Conservation (phyloP, 805 yeast species). For the Ogataea paradorogensis region DNA sequence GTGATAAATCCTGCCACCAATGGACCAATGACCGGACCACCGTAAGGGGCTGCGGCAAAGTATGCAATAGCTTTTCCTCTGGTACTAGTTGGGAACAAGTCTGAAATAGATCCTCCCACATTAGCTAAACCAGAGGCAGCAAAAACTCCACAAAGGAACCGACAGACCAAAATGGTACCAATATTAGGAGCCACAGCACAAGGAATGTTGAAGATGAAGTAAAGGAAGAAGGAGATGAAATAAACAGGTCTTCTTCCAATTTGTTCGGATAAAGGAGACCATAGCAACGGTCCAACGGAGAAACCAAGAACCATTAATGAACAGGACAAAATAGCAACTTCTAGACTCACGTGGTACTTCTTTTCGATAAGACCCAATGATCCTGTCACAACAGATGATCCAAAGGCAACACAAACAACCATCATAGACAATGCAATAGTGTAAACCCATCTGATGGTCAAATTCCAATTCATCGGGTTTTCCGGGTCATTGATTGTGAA, state of each 20-base stretch:
- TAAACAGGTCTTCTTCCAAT: slow-evolving; percentile 86
- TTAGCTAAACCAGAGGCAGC: slow-evolving; percentile 78
- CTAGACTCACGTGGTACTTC: slow-evolving; percentile 65
- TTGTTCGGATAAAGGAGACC: slow-evolving; percentile 88
- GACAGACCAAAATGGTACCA: slow-evolving; percentile 74
- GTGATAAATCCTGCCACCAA: slow-evolving; percentile 83
- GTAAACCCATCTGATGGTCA: slow-evolving; percentile 54
- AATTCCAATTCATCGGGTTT: slow-evolving; percentile 86
- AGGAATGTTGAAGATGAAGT: slow-evolving; percentile 79
- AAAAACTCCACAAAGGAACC: slow-evolving; percentile 86
- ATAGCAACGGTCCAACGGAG: slow-evolving; percentile 78
- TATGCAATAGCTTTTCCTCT: slow-evolving; percentile 89
- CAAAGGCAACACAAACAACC: slow-evolving; percentile 89
- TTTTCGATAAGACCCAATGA: slow-evolving; percentile 69
- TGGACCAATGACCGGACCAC: slow-evolving; percentile 91
- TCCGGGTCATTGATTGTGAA: slow-evolving; percentile 77
- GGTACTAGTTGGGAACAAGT: slow-evolving; percentile 75
- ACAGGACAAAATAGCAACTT: slow-evolving; percentile 76
- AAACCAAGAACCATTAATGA: slow-evolving; percentile 90
- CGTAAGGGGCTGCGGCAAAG: slow-evolving; percentile 88
- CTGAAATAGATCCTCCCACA: slow-evolving; percentile 91
- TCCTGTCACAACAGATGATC: slow-evolving; percentile 88
- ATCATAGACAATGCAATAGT: slow-evolving; percentile 66
- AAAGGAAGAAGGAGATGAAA: slow-evolving; percentile 68
- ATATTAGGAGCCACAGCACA: slow-evolving; percentile 82